Percentiles rank a stretch among this genome's conserved stretches.
phyloP scores from a whole-genome alignment of 495 filamentous ascomycete species.

The Elaphomyces granulatus region DNA sequence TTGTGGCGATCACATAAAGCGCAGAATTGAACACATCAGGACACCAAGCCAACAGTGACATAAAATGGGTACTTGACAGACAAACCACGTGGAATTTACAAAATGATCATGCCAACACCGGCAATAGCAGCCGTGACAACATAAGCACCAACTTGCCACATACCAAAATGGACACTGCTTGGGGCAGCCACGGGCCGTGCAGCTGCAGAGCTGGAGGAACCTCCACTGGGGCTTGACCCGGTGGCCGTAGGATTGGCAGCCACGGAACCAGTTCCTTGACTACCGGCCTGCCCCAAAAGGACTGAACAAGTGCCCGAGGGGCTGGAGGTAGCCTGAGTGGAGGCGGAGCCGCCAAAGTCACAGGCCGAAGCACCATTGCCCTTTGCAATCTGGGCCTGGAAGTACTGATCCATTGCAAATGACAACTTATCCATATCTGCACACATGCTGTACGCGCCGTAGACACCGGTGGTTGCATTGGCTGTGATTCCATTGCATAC shows the following conservation, averaged over 20 bases:
- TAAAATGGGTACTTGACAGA: background rate
- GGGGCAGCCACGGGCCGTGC: constrained; percentile 31
- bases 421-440: constrained; percentile 58
- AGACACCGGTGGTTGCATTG: constrained; percentile 58
- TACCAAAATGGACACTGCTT: constrained; percentile 42
- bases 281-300: constrained; percentile 47
- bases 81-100: constrained; percentile 35
- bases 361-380: constrained; percentile 43
- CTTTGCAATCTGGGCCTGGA: constrained; percentile 41
- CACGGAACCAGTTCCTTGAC: constrained; percentile 48
- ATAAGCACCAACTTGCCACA: constrained; percentile 54
- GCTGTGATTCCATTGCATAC: constrained; percentile 55
- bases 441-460: constrained; percentile 90
- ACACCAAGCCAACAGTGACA: background rate
- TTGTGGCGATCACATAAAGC: background rate
- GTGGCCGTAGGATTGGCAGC: constrained; percentile 38
- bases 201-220: constrained; percentile 24
- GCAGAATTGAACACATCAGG: background rate
- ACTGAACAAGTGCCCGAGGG: constrained; percentile 37
- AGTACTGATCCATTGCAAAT: constrained; percentile 74
- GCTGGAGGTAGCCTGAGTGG: constrained; percentile 31
- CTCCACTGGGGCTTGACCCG: constrained; percentile 18
- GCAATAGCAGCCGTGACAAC: constrained; percentile 48
- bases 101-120: constrained; percentile 60
- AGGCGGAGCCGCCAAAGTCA: constrained; percentile 57